Percentiles rank a stretch among this genome's conserved stretches.
phyloP scores from a whole-genome alignment of 1,284 basidiomycete species.

The Spongiforma sp. region DNA sequence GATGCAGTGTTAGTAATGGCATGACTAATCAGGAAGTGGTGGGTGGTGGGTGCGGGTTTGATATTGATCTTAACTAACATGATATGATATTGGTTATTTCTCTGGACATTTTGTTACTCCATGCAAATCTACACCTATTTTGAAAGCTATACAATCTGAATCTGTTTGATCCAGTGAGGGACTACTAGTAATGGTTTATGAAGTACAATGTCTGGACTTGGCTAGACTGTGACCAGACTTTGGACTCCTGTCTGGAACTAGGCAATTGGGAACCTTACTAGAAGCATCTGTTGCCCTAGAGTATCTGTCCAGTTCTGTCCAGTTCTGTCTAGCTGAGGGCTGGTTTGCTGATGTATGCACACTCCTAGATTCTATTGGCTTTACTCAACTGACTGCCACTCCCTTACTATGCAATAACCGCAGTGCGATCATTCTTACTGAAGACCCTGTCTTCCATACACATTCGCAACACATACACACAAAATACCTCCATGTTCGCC shows the following conservation, averaged over 20 bases:
- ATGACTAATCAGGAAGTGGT: not conserved
- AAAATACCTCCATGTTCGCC: too few species aligned
- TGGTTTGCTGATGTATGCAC: not conserved
- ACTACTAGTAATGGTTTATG: too few species aligned
- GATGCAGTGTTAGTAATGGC: not conserved
- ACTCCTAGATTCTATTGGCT: too few species aligned
- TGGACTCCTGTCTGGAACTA: not conserved
- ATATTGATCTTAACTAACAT: not conserved
- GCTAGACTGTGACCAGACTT: not conserved
- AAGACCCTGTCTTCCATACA: too few species aligned
- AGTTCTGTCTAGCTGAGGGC: not conserved
- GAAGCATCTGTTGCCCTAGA: not conserved
- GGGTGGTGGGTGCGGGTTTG: not conserved
- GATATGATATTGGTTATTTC: too few species aligned
- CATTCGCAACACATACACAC: too few species aligned
- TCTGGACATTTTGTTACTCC: too few species aligned
- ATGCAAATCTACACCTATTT: not conserved
- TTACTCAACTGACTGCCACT: too few species aligned
- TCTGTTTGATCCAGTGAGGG: too few species aligned
- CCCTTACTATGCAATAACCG: too few species aligned
- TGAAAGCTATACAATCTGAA: too few species aligned
- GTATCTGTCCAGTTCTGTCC: not conserved
- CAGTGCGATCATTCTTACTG: too few species aligned
- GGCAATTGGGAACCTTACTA: not conserved
- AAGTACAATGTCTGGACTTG: not conserved